A percentile compares a stretch with the other conserved stretches of the same genome.
These are phyloP conservation scores for Myotisia sp. DNA, from an alignment of 2,329 filamentous ascomycete genomes.

Conservation along the genomic window DNA sequence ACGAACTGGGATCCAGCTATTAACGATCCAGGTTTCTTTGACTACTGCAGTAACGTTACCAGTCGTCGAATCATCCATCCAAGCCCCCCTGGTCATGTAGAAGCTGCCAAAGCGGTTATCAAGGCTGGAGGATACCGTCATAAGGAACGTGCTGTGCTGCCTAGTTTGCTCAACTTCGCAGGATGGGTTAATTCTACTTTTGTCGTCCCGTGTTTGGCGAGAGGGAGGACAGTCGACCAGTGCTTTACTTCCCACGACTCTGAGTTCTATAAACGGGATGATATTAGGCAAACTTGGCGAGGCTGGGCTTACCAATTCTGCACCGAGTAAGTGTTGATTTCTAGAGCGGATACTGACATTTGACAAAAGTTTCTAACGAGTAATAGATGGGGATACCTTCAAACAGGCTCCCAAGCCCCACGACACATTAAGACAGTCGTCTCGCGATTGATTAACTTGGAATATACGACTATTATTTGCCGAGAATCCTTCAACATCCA, in stretches of 20 bases:
- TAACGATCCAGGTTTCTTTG: constrained; percentile 35
- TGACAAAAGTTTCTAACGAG: background rate
- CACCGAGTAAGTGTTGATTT: constrained; percentile 22
- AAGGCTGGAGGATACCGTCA: constrained; percentile 35
- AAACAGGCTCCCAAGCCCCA: constrained; percentile 58
- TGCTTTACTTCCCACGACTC: constrained; percentile 39
- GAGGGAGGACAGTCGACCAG: constrained; percentile 31
- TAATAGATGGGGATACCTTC: constrained; percentile 59
- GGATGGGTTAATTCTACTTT: constrained; percentile 38
- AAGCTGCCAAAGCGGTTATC: constrained; percentile 33
- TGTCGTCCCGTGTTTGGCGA: constrained; percentile 26
- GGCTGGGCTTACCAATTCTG: constrained; percentile 47
- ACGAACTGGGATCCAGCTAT: constrained; percentile 47
- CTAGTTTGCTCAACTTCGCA: constrained; percentile 42
- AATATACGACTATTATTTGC: constrained; percentile 51
- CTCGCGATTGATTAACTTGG: constrained; percentile 53
- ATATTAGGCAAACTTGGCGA: constrained; percentile 32
- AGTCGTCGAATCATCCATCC: constrained; percentile 31
- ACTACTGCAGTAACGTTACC: constrained; percentile 45
- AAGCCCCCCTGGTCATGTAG: constrained; percentile 22
- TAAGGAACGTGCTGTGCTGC: constrained; percentile 31
- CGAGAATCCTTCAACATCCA: constrained; percentile 56
- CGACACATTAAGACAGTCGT: constrained; percentile 50
- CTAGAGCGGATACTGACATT: background rate
- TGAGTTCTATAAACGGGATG: constrained; percentile 33